A percentile compares a stretch with the other conserved stretches of the same genome.
Evolutionary conservation across 441 rosid species (phyloP).

Genomic region (Cnidoscolus chayamansa): DNA sequence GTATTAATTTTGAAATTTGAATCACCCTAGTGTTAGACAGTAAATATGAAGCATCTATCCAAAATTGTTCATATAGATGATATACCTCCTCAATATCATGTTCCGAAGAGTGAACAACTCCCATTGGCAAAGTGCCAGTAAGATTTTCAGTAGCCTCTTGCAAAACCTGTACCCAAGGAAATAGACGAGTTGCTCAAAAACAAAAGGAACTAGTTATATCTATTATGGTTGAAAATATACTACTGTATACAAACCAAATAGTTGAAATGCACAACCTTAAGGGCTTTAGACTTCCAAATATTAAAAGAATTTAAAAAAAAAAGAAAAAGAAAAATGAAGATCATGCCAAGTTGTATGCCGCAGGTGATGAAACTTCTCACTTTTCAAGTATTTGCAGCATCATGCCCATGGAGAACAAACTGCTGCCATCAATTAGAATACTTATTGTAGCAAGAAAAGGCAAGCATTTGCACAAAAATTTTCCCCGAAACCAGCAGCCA

Average conservation of each 20-base stretch:
- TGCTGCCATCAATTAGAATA: background rate
- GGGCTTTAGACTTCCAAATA: background rate
- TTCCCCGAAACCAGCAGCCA: slow-evolving; percentile 1
- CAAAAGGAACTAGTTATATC: no score
- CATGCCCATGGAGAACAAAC: background rate
- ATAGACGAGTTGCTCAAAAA: slow-evolving; percentile 12
- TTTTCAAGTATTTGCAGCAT: background rate
- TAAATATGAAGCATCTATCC: background rate
- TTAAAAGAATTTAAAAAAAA: background rate
- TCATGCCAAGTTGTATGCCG: background rate
- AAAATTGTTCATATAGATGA: background rate
- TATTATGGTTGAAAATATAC: background rate
- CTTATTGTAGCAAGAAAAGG: background rate
- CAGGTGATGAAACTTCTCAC: background rate
- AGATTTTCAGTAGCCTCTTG: slow-evolving; percentile 42
- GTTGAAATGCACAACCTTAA: background rate
- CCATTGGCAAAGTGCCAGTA: slow-evolving; percentile 40
- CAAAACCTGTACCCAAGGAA: slow-evolving; percentile 40
- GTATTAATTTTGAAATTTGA: background rate
- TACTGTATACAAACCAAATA: background rate
- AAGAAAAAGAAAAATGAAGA: background rate
- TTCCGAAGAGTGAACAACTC: slow-evolving; percentile 47
- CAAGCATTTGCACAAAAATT: background rate
- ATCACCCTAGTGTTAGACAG: background rate
- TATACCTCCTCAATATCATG: slow-evolving; percentile 66